Evolutionary conservation across 495 filamentous ascomycete genomes (phyloP).

Genomic region (Aspergillus avenaceus): DNA sequence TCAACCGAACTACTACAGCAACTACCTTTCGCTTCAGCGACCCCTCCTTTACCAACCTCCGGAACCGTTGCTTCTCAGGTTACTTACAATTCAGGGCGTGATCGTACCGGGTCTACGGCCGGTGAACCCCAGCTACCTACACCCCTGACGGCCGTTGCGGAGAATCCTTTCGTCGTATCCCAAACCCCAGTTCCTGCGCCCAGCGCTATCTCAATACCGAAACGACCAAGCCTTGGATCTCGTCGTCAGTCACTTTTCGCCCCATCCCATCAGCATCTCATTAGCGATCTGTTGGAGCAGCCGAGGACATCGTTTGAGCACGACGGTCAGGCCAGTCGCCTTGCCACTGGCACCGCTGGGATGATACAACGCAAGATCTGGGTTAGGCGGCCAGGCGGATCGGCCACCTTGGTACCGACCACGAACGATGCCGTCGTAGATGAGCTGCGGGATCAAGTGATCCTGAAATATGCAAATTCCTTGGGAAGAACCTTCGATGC

Average conservation of each 20-base stretch:
- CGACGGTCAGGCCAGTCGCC: constrained; percentile 17
- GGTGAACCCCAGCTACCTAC: constrained; percentile 27
- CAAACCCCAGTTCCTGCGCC: constrained; percentile 16
- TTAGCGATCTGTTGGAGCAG: constrained; percentile 35
- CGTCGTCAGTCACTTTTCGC: constrained; percentile 52
- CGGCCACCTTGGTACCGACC: constrained; percentile 82
- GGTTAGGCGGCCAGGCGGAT: constrained; percentile 82
- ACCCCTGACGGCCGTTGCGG: constrained; percentile 29
- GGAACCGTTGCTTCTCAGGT: constrained; percentile 13
- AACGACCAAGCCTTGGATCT: constrained; percentile 39
- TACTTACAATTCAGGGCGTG: constrained; percentile 17
- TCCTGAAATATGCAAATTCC: constrained; percentile 91
- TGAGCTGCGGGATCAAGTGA: constrained; percentile 87
- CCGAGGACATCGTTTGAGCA: constrained; percentile 21
- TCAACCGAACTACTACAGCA: neutral
- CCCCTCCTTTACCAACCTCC: constrained; percentile 19
- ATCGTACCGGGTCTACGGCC: constrained; percentile 8
- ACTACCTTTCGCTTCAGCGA: constrained; percentile 16
- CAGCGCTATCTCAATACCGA: constrained; percentile 17
- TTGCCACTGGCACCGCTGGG: constrained; percentile 18
- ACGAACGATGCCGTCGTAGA: constrained; percentile 89
- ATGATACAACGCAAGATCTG: constrained; percentile 78
- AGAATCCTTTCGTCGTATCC: constrained; percentile 19
- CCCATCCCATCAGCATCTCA: constrained; percentile 39
- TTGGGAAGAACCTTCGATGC: constrained; percentile 84